Percentiles rank a stretch among this genome's conserved stretches.
Conservation (phyloP, 768 basidiomycete species). For the Trametes maxima region DNA sequence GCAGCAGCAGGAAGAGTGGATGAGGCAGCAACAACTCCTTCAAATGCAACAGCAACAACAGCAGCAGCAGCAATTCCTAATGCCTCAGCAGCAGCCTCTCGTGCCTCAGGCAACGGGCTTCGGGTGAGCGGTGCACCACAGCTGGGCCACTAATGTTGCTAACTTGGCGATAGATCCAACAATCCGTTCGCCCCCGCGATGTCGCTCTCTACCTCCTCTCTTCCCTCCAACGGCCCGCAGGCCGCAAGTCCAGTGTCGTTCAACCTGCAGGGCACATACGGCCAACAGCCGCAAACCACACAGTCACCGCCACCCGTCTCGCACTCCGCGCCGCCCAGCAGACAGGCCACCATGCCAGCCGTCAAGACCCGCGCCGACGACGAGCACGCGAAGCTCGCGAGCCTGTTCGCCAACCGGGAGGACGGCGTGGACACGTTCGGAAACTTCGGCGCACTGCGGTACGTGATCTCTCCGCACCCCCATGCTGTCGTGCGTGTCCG, state of each 20-base stretch:
- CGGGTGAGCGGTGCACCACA: constrained; percentile 47
- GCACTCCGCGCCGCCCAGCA: constrained; percentile 39
- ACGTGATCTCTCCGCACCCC: constrained; percentile 27
- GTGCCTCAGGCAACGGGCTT: constrained; percentile 73
- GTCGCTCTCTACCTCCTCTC: constrained; percentile 36
- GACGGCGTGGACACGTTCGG: constrained; percentile 97
- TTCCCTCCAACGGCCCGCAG: constrained; percentile 34
- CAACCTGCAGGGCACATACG: constrained; percentile 72
- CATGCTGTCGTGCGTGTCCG: background rate
- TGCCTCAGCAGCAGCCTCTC: constrained; percentile 46
- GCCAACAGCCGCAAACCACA: constrained; percentile 43
- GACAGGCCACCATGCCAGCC: constrained; percentile 14
- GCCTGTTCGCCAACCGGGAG: constrained; percentile 83
- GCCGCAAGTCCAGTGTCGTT: constrained; percentile 51
- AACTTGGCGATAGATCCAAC: constrained; percentile 64
- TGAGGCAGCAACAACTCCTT: constrained; percentile 62
- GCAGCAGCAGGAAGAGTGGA: constrained; percentile 54
- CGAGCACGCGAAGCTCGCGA: constrained; percentile 73
- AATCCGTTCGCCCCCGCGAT: constrained; percentile 83
- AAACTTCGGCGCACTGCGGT: constrained; percentile 79
- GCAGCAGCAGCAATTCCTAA: constrained; percentile 53
- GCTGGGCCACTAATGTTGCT: background rate
- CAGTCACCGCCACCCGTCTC: constrained; percentile 44
- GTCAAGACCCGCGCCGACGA: constrained; percentile 58
- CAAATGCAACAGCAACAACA: constrained; percentile 57